These are phyloP conservation scores for Sugiyamaella pinicola DNA, from an alignment of 1,139 yeast genomes.

Conservation along the genomic window DNA sequence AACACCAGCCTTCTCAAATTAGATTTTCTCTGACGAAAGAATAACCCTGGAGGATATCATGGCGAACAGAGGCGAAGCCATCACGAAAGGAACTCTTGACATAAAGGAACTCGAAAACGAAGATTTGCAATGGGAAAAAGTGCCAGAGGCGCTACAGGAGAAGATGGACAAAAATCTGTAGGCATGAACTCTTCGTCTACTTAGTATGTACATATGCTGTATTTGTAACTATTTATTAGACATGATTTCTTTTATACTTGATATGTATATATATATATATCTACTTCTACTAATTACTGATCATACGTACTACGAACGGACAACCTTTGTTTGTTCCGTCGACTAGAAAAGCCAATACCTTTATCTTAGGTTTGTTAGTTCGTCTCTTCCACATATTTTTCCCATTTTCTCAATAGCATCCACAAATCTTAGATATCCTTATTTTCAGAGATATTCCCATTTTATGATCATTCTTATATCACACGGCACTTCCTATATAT, in stretches of 20 bases:
- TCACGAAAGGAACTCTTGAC: conserved; percentile 49
- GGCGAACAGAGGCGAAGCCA: conserved; percentile 70
- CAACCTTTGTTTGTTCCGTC: too few relatives aligned
- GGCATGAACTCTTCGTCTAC: neutral
- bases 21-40: conserved; percentile 72
- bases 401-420: neutral
- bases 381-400: too few relatives aligned
- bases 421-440: neutral
- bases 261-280: too few relatives aligned
- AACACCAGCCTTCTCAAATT: conserved; percentile 30
- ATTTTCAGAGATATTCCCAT: conserved; percentile 27
- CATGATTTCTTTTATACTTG: too few relatives aligned
- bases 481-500: conserved; percentile 39
- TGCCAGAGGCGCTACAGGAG: conserved; percentile 28
- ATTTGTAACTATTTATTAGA: neutral
- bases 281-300: too few relatives aligned
- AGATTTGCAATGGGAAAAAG: conserved; percentile 33
- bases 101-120: conserved; percentile 19
- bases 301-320: too few relatives aligned
- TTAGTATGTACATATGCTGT: neutral
- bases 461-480: conserved; percentile 32
- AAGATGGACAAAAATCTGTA: conserved; percentile 19
- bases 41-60: conserved; percentile 82
- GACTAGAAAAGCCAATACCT: too few relatives aligned
- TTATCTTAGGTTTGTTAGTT: too few relatives aligned